A percentile compares a stretch with the other conserved stretches of the same genome.
Conservation (phyloP, 192 early-diverging fungal genomes). For the Backusella tuberculispora region DNA sequence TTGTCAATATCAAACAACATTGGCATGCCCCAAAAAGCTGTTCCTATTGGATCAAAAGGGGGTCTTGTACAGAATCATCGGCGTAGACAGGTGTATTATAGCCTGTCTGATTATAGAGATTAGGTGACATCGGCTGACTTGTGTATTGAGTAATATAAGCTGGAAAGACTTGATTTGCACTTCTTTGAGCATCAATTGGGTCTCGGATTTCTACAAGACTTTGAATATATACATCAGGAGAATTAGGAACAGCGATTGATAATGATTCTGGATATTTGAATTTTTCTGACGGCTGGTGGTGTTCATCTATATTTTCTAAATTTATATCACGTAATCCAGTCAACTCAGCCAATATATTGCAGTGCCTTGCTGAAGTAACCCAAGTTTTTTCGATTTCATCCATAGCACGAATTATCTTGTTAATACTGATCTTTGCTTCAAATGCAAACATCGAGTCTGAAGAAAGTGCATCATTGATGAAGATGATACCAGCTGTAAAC, state of each 20-base stretch:
- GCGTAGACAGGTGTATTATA: not conserved
- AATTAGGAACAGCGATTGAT: slow-evolving; percentile 37
- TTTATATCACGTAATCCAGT: slow-evolving; percentile 36
- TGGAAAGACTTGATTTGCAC: not conserved
- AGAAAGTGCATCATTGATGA: slow-evolving; percentile 35
- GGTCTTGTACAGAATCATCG: not conserved
- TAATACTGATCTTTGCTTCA: slow-evolving; percentile 37
- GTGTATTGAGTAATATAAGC: not conserved
- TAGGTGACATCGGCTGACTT: not conserved
- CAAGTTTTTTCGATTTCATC: slow-evolving; percentile 37
- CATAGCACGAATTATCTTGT: slow-evolving; percentile 36
- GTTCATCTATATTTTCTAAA: slow-evolving; percentile 26
- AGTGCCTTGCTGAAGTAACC: slow-evolving; percentile 34
- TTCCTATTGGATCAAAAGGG: slow-evolving; percentile 30
- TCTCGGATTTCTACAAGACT: not conserved
- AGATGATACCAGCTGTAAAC: slow-evolving; percentile 42
- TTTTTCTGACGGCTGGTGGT: not conserved
- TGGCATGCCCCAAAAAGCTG: slow-evolving; percentile 39
- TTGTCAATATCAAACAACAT: slow-evolving; percentile 36
- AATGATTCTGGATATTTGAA: not conserved
- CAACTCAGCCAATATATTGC: slow-evolving; percentile 34
- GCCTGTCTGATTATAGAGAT: not conserved
- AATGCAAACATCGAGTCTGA: slow-evolving; percentile 29
- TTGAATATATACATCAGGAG: slow-evolving; percentile 23
- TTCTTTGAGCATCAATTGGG: not conserved